Evolutionary conservation across 176 grass and related monocot genomes (phyloP).

Genomic region (Chrysopogon serrulatus): DNA sequence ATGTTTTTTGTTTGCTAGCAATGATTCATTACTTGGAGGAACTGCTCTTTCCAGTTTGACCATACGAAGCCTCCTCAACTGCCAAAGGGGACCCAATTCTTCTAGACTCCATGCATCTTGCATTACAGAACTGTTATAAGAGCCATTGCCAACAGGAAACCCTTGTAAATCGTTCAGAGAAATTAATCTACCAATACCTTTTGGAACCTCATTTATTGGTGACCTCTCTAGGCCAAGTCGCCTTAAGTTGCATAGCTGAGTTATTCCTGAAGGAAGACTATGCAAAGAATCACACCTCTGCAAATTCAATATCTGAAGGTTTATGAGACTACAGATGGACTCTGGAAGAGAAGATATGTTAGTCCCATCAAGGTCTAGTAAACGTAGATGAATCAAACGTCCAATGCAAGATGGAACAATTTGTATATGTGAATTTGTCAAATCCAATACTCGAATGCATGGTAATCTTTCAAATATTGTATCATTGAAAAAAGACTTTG

Average conservation of each 20-base stretch:
- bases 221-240: not conserved
- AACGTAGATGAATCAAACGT: not conserved
- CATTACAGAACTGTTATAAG: not conserved
- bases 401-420: not conserved
- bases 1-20: not conserved
- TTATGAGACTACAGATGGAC: not conserved
- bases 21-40: not conserved
- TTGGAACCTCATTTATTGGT: constrained; percentile 14
- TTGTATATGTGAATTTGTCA: not conserved
- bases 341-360: not conserved
- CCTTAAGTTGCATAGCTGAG: not conserved
- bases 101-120: not conserved
- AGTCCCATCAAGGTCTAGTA: not conserved
- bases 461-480: not conserved
- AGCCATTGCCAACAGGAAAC: not conserved
- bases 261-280: not conserved
- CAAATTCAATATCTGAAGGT: constrained; percentile 24
- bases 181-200: not conserved
- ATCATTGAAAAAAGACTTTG: too few relatives aligned
- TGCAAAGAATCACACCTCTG: not conserved
- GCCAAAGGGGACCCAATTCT: not conserved
- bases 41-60: not conserved
- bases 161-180: constrained; percentile 9
- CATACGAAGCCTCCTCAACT: not conserved
- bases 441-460: not conserved